Evolutionary conservation across 345 rosid genomes (phyloP).

Genomic region (Hypericum androsaemum): DNA sequence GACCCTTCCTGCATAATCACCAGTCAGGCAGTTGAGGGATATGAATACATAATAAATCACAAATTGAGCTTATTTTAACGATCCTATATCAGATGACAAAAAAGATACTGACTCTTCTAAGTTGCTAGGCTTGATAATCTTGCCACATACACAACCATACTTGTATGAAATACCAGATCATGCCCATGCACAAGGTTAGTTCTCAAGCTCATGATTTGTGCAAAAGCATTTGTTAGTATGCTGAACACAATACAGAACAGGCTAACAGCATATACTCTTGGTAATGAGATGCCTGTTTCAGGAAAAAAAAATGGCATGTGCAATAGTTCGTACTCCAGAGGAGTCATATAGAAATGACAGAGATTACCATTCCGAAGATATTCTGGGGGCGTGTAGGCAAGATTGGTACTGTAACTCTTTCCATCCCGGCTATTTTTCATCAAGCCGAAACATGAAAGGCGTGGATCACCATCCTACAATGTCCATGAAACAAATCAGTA

Average conservation of each 20-base stretch:
- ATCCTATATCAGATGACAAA: too few species aligned
- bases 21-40: slow-evolving; percentile 4
- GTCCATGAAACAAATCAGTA: slow-evolving; percentile 12
- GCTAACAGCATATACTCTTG: too few species aligned
- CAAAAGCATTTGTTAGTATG: background rate
- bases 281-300: too few species aligned
- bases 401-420: slow-evolving; percentile 87
- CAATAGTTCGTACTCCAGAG: too few species aligned
- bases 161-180: too few species aligned
- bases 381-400: slow-evolving; percentile 95
- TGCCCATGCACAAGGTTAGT: too few species aligned
- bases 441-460: slow-evolving; percentile 94
- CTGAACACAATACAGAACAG: background rate
- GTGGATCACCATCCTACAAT: slow-evolving; percentile 88
- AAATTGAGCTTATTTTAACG: too few species aligned
- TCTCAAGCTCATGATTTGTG: too few species aligned
- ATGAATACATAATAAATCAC: background rate
- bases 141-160: background rate
- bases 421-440: slow-evolving; percentile 96
- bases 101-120: background rate
- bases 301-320: too few species aligned
- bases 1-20: slow-evolving; percentile 50
- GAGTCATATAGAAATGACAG: too few species aligned
- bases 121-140: too few species aligned
- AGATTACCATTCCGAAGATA: slow-evolving; percentile 71